Conservation (phyloP, 108 stramenopile genomes). For the Craspedostauros australis region DNA sequence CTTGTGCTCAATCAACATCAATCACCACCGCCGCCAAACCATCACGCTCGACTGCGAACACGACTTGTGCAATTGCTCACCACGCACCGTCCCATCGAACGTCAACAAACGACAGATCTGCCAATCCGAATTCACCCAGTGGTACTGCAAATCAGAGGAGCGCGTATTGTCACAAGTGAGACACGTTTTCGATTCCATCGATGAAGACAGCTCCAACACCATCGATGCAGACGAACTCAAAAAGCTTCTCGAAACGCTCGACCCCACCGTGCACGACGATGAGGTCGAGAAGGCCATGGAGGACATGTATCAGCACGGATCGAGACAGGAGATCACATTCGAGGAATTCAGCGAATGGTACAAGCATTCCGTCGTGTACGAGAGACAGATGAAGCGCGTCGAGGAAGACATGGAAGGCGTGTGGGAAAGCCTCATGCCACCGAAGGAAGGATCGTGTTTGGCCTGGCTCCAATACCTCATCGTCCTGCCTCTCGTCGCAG, state of each 20-base stretch:
- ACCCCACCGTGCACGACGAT: constrained; percentile 42
- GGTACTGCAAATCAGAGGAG: constrained; percentile 65
- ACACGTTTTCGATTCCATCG: constrained; percentile 59
- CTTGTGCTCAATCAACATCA: background rate
- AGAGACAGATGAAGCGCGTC: constrained; percentile 43
- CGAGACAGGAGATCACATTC: constrained; percentile 60
- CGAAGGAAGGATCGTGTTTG: constrained; percentile 23
- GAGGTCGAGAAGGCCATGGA: constrained; percentile 55
- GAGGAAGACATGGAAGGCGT: constrained; percentile 61
- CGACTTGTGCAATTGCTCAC: background rate
- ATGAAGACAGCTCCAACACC: constrained; percentile 60
- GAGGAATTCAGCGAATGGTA: constrained; percentile 77
- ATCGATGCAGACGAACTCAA: constrained; percentile 60
- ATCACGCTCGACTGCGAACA: background rate
- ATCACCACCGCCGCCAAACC: background rate
- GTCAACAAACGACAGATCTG: constrained; percentile 50
- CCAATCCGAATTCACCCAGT: constrained; percentile 57
- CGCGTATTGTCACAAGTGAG: constrained; percentile 42
- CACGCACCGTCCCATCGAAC: too few species aligned
- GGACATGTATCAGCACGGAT: constrained; percentile 52
- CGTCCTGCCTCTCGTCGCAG: constrained; percentile 53
- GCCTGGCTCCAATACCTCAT: constrained; percentile 51
- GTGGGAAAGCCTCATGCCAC: constrained; percentile 45
- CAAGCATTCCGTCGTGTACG: constrained; percentile 47
- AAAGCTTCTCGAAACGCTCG: constrained; percentile 43